These are phyloP conservation scores for Talaromyces sp. DNA, from an alignment of 2,329 filamentous ascomycete genomes.

Conservation along the genomic window DNA sequence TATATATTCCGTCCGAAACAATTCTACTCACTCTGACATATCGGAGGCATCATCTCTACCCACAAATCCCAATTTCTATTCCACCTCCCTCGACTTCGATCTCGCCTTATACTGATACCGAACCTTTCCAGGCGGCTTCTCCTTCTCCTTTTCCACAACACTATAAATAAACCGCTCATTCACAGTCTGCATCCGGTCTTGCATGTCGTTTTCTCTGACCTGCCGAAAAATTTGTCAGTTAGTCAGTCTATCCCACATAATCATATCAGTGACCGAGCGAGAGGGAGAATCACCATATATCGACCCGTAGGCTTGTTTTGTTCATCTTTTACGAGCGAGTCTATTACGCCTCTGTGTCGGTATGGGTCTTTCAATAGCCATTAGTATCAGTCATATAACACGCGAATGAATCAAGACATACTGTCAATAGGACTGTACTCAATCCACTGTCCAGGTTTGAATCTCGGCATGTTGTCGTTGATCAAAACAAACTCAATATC, in stretches of 20 bases:
- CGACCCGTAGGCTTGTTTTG: slow-evolving; percentile 11
- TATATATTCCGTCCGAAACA: background rate
- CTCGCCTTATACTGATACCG: background rate
- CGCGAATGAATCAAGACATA: background rate
- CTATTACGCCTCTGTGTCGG: slow-evolving; percentile 15
- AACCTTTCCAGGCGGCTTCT: background rate
- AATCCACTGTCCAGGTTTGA: slow-evolving; percentile 17
- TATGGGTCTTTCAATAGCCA: slow-evolving; percentile 8
- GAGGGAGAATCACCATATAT: slow-evolving; percentile 10
- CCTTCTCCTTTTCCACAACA: slow-evolving; percentile 11
- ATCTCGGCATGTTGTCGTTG: slow-evolving; percentile 9
- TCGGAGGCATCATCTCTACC: too few species aligned
- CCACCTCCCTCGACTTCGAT: background rate
- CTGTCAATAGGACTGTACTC: slow-evolving; percentile 19
- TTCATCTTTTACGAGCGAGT: slow-evolving; percentile 9
- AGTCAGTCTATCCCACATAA: background rate
- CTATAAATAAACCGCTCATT: slow-evolving; percentile 18
- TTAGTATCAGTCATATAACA: background rate
- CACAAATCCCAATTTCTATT: too few species aligned
- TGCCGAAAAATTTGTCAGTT: background rate
- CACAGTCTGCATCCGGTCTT: slow-evolving; percentile 14
- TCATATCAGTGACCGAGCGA: too few species aligned
- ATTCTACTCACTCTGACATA: background rate
- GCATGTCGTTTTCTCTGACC: slow-evolving; percentile 15
- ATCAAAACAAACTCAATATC: background rate